Base-by-base conservation (phyloP, 148 eudicot genomes). In the Nepenthes mirabilis region DNA sequence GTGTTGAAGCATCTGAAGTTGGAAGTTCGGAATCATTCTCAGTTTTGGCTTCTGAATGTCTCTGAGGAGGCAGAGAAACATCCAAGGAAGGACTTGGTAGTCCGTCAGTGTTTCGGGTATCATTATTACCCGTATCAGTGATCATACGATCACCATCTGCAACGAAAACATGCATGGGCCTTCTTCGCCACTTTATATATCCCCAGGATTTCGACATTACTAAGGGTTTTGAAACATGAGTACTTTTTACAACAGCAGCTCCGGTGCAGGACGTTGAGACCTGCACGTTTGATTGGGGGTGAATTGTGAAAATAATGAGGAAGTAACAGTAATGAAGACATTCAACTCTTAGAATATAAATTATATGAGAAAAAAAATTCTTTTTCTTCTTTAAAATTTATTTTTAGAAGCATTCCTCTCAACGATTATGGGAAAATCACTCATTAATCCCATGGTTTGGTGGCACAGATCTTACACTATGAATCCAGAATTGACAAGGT, bases 71-170 rank as follows among this genome's bases (percentile, higher is more conserved):
- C 23, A 23, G 23, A 37, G 67, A 35, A 53, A 72, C 47, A 43
- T 58, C 61, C 57, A 64, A 43, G 1, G 79, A 58, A 48, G 74
- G 67, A 47, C 66, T 50, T 34, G 60, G 34, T 61, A 85, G 56
- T 63, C 54, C 68, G 62, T 66, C 73, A 45, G 75, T 36, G 48
- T 49, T 68, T 66, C 43, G 63, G 12, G 84, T 56, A 65, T 58
- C 63, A 37, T 62, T 65, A 40, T 70, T 73, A 12, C 61, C 62
- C 13, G 68, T 62, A 8, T 77, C 83, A 65, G 85, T 77, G 37
- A 73, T 57, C 11, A 80, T 34, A 68, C 74, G 66, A 61, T 88
- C 91, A 52, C 82, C 76, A 9, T 77, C 70, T 47, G 83, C 71
- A 60, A 79, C 94, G 48, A 65, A 70, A 63, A 77, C 73, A 68